Conservation (phyloP, 1,284 basidiomycete species). For the Rhodotorula sp. region DNA sequence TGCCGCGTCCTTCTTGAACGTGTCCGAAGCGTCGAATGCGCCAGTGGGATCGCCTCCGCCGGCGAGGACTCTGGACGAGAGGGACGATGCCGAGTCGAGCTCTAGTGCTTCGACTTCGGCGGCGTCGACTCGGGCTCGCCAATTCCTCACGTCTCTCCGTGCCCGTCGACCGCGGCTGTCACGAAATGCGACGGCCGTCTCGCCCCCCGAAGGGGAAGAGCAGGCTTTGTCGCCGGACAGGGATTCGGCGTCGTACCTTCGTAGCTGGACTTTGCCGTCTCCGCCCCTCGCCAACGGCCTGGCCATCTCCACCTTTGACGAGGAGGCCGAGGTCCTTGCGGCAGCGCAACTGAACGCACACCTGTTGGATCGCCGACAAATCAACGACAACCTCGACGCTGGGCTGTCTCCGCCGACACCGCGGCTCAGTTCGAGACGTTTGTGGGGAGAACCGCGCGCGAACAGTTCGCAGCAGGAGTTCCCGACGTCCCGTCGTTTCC, state of each 20-base stretch:
- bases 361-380: slow-evolving; percentile 10
- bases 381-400: slow-evolving; percentile 1
- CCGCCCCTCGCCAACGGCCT: not conserved
- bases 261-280: not conserved
- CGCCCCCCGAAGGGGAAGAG: slow-evolving; percentile 4
- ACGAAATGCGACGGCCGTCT: slow-evolving; percentile 18
- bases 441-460: slow-evolving; percentile 13
- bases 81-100: not conserved
- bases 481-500: not conserved
- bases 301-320: slow-evolving; percentile 9
- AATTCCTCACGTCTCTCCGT: slow-evolving; percentile 34
- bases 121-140: slow-evolving; percentile 4
- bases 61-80: too few relatives aligned
- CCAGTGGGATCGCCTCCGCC: not conserved
- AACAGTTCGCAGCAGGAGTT: not conserved
- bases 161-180: slow-evolving; percentile 30
- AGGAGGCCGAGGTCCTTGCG: not conserved
- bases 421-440: not conserved
- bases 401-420: not conserved
- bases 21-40: not conserved
- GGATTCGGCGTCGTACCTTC: not conserved
- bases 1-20: not conserved
- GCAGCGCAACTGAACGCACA: slow-evolving; percentile 14
- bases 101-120: not conserved
- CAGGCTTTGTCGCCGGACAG: not conserved